These are phyloP conservation scores for Diaporthe citri DNA, from an alignment of 2,329 filamentous ascomycete species.

Conservation along the genomic window DNA sequence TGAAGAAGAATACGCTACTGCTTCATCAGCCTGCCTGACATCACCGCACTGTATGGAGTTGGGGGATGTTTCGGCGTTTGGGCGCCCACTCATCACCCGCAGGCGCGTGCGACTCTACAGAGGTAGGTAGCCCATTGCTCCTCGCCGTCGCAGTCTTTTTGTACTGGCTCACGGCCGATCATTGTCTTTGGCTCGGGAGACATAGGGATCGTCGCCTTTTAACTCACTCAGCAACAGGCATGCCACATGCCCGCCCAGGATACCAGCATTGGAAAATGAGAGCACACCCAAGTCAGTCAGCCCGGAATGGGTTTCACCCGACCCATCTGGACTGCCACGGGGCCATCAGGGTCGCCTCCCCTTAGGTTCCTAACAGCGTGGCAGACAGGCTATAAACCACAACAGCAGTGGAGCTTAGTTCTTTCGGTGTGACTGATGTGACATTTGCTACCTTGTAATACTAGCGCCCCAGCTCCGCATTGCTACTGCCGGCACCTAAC, in stretches of 20 bases:
- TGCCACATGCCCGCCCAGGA: slow-evolving; percentile 15
- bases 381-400: not conserved
- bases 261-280: slow-evolving; percentile 3
- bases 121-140: not conserved
- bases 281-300: slow-evolving; percentile 1
- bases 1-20: not conserved
- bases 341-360: not conserved
- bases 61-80: not conserved
- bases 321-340: not conserved
- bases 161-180: not conserved
- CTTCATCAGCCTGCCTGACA: not conserved
- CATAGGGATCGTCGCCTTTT: slow-evolving; percentile 13
- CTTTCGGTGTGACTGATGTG: slow-evolving; percentile 9
- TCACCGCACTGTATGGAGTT: not conserved
- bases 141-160: not conserved
- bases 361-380: not conserved
- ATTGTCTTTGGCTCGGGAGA: not conserved
- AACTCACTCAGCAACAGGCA: slow-evolving; percentile 19
- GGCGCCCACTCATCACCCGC: slow-evolving; percentile 7
- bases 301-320: slow-evolving; percentile 11
- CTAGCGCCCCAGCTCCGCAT: not conserved
- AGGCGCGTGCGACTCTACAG: not conserved
- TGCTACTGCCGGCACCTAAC: not conserved
- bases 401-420: not conserved
- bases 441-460: not conserved